These are phyloP conservation scores for Arachis monticola DNA, from an alignment of 331 rosid species.

Conservation along the genomic window DNA sequence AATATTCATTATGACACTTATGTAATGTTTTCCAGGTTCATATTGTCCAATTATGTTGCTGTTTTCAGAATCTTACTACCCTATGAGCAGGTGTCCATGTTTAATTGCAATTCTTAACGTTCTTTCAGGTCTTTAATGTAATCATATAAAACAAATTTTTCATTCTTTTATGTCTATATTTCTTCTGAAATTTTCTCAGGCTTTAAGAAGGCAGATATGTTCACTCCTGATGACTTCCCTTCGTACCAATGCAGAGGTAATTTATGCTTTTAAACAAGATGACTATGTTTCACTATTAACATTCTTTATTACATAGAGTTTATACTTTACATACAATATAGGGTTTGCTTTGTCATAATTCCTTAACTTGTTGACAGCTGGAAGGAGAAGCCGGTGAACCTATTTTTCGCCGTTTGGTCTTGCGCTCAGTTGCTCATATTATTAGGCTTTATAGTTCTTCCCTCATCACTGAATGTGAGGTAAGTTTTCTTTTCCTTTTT, in stretches of 20 bases:
- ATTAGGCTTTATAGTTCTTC: slow-evolving; percentile 96
- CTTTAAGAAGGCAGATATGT: slow-evolving; percentile 79
- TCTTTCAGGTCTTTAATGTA: slow-evolving; percentile 32
- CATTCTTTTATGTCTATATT: slow-evolving; percentile 34
- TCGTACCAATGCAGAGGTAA: slow-evolving; percentile 92
- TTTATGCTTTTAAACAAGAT: slow-evolving; percentile 38
- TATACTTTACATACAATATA: slow-evolving; percentile 1
- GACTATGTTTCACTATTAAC: slow-evolving; percentile 24
- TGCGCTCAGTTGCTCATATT: slow-evolving; percentile 99
- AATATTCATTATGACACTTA: slow-evolving; percentile 34
- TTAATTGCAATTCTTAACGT: slow-evolving; percentile 28
- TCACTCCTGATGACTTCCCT: slow-evolving; percentile 94
- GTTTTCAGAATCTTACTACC: slow-evolving; percentile 80
- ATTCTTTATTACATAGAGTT: slow-evolving; percentile 30
- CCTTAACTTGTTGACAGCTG: slow-evolving; percentile 54
- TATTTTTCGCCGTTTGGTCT: slow-evolving; percentile 85
- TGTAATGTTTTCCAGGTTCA: slow-evolving; percentile 57
- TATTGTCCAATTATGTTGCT: slow-evolving; percentile 88
- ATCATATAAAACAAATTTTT: slow-evolving; percentile 30
- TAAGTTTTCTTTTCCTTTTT: slow-evolving; percentile 51
- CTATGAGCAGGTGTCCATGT: slow-evolving; percentile 78
- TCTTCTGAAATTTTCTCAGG: slow-evolving; percentile 57
- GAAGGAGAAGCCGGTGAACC: slow-evolving; percentile 99
- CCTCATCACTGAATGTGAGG: slow-evolving; percentile 95
- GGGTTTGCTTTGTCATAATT: slow-evolving; percentile 29